Base-by-base conservation (phyloP, 805 yeast species). In the Myxozyma udenii region DNA sequence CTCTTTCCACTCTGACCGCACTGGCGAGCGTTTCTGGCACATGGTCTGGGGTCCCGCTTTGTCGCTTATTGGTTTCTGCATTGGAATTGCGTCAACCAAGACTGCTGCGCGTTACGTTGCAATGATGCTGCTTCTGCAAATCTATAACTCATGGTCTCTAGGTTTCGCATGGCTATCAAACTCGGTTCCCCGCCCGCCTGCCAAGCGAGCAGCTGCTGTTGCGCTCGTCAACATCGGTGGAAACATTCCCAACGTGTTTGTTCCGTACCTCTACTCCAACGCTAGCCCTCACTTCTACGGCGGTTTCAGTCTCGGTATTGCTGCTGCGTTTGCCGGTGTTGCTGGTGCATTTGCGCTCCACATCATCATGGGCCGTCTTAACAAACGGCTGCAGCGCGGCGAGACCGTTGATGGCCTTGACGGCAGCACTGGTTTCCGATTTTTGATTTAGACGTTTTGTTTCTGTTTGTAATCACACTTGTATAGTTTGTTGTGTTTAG, bases 91-190 rank as follows among this genome's bases (percentile, higher is more conserved):
- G 3, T 72, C 81, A 0, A 64, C 76, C 48, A 75, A 76, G 48
- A 74, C 77, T 1, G 83, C 79, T 4, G 81, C 81, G 3, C 68
- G 83, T 50, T 78, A 46, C 46, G 45, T 41, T 23, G 36, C 45
- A 5, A 41, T 41, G 24, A 26, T 51, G 44, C 66, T 78, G 44
- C 75, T 79, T 78, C 74, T 79, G 46, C 81, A 81, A 16, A 64
- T 79, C 33, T 77, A 78, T 59, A 76, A 80, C 63, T 72, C 81
- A 0, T 78, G 76, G 65, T 76, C 78, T 14, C 70, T 74, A 7
- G 75, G 75, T 44, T 66, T 77, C 37, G 70, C 82, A 2, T 79
- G 83, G 79, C 71, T 78, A 69, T 74, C 83, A 1, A 76, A 76
- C 59, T 73, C 78, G 53, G 69, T 74, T 35, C 78, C 81, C 41